Base-by-base conservation (phyloP, 306 rosid species). In the Malus sieversii region DNA sequence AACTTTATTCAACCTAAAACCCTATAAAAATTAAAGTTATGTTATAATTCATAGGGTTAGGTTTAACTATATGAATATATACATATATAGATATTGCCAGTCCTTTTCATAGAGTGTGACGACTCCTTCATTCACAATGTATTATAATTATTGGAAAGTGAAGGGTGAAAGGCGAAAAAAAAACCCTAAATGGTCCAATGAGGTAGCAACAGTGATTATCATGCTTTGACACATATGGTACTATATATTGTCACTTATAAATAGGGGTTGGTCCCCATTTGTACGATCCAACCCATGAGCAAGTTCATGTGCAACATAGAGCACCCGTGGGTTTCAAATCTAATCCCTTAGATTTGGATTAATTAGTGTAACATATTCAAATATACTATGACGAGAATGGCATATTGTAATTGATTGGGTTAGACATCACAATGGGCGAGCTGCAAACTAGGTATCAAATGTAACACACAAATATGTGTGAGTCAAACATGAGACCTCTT, bases 101-200 rank as follows among this genome's bases (percentile, higher is more conserved):
- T 84, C 87, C 75, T 82, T 85, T 77, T 85, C 84, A 20, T 64
- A 30, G 11, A 22, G 44, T 44, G 80, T 80, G 90, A 33, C 82
- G 78, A 84, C 74, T 79, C 86, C 81, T 76, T 78, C 71, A 38
- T 23, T 38, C 71, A 45, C 75, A 60, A 25, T 81, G 85, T 68
- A 90, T 86, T 86, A 86, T 88, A 38, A 38, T 38, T 38, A 38
- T 38, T 38, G 42, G 2, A 38, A 38, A 38, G 9, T 88, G 87
- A 74, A 80, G 57, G 68, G 82, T 38, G 80, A 80, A 80, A 75
- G 64, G 45, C 15, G 30, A 66, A 73, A 57, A n/a, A 35, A 30
- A 30, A 62, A 62, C 22, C 63, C 19, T 23, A 73, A 3, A 77
- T 79, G 77, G 78, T 74, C 82, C 76, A 69, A 83, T 79, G 79